Evolutionary conservation across 2,329 filamentous ascomycete species (phyloP), one percentile per base, ranked within the genome.

Genomic region (Calonectria multiphialidica): DNA sequence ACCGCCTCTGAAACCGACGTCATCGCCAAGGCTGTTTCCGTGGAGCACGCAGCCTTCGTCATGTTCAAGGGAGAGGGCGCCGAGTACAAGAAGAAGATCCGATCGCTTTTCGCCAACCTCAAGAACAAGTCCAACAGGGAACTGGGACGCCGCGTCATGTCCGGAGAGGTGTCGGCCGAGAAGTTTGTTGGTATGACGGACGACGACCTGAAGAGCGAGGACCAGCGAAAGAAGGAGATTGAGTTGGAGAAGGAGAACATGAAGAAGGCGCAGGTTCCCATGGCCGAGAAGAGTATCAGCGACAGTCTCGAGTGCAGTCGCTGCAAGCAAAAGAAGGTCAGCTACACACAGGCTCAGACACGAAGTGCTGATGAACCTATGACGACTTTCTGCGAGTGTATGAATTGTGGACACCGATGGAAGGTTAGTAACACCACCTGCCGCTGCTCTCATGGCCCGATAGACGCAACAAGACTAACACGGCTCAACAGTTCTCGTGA

Each of bases 271-370:
- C 97, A 98, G 92, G 96, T 98, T 13, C 94, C 96, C 70, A 94
- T 96, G 88, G 94, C 92, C 21, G 93, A 98, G 85, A 97, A 95
- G 89, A 96, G 93, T 82, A 95, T 98, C 86, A 95, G 93, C 82
- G 93, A 94, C 82, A 94, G 93, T 70, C 89, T 98, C 80, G 93
- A 95, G 85, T 99, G 97, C 86, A 91, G 95, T 81, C 96, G 95
- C 84, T 99, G 97, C 86, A 94, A 94, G 80, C 90, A 98, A 89
- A 96, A 94, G 88, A 96, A 95, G 88, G 97, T 98, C 81, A 95
- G 93, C 84, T 99, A 99, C 85, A 95, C 92, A 61, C 97, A 99
- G 86, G 97, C 97, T 5, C 97, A 99, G 88, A 99, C 97, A 18
- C 90, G 97, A 76, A 94, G 92, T 86, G 97, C 97, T 76, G 97